These are phyloP conservation scores for Pseudozyma hubeiensis DNA, from an alignment of 1,284 basidiomycete species.

Conservation along the genomic window DNA sequence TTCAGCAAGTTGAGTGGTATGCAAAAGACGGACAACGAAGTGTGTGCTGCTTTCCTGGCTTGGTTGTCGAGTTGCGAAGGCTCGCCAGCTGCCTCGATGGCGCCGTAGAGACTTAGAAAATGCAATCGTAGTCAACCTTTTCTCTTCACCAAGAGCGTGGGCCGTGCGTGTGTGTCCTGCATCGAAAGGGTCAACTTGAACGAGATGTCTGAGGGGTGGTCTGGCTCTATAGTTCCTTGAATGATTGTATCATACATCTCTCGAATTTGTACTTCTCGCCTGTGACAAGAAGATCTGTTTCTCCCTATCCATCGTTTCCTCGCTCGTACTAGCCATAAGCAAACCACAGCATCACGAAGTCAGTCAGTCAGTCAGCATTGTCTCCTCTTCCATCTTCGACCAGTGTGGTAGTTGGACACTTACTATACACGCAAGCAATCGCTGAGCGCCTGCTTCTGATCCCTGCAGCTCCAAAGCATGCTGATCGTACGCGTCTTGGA, in stretches of 20 bases:
- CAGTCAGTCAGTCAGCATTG: constrained; percentile 2
- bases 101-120: not conserved
- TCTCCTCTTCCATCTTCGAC: too few relatives aligned
- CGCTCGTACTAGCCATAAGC: constrained; percentile 24
- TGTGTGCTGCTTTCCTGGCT: constrained; percentile 22
- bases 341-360: not conserved
- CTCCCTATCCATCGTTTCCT: constrained; percentile 38
- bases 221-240: too few relatives aligned
- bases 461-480: constrained; percentile 40
- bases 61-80: constrained; percentile 18
- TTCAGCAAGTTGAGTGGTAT: constrained; percentile 78
- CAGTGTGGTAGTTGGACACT: constrained; percentile 4
- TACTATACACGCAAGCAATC: constrained; percentile 43
- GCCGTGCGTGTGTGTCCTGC: too few relatives aligned
- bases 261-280: constrained; percentile 7
- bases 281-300: constrained; percentile 26
- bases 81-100: constrained; percentile 6
- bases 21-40: constrained; percentile 76
- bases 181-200: too few relatives aligned
- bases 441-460: constrained; percentile 19
- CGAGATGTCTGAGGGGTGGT: too few relatives aligned
- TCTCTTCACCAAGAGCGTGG: not conserved
- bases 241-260: constrained; percentile 7
- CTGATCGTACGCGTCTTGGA: constrained; percentile 37
- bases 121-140: not conserved